Evolutionary conservation across 2,329 filamentous ascomycete species (phyloP).

Genomic region (Colletotrichum sp.): DNA sequence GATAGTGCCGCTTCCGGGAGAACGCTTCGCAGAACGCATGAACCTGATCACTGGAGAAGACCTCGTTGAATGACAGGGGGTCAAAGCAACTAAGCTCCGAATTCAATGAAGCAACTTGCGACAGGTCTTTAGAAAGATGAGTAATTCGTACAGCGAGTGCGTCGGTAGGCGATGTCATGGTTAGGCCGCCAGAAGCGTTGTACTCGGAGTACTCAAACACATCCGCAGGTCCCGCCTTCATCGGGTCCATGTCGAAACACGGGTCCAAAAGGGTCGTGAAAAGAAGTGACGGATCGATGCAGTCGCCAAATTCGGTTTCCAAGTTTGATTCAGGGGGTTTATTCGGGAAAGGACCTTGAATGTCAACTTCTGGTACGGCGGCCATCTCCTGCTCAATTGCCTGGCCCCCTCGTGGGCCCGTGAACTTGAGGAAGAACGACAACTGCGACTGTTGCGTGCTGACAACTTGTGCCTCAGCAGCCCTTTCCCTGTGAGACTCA

Average conservation of each 20-base stretch:
- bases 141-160: not conserved
- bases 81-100: accelerated
- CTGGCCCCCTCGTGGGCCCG: not conserved
- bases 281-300: not conserved
- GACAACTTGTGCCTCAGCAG: no score
- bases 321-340: accelerated
- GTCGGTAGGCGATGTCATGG: not conserved
- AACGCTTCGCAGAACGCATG: not conserved
- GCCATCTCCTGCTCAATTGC: not conserved
- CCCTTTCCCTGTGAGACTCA: no score
- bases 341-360: not conserved
- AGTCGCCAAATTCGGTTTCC: accelerated
- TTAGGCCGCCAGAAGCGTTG: not conserved
- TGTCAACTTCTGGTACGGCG: not conserved
- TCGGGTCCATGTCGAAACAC: not conserved
- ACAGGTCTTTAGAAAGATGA: not conserved
- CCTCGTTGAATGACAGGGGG: not conserved
- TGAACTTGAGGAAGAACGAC: not conserved
- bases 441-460: accelerated
- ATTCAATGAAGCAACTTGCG: not conserved
- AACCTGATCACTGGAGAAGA: not conserved
- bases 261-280: not conserved
- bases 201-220: not conserved
- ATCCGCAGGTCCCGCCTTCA: not conserved
- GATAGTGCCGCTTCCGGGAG: not conserved